Evolutionary conservation across 768 basidiomycete species (phyloP), one percentile per base, ranked within the genome.

Genomic region (Russula virescens): DNA sequence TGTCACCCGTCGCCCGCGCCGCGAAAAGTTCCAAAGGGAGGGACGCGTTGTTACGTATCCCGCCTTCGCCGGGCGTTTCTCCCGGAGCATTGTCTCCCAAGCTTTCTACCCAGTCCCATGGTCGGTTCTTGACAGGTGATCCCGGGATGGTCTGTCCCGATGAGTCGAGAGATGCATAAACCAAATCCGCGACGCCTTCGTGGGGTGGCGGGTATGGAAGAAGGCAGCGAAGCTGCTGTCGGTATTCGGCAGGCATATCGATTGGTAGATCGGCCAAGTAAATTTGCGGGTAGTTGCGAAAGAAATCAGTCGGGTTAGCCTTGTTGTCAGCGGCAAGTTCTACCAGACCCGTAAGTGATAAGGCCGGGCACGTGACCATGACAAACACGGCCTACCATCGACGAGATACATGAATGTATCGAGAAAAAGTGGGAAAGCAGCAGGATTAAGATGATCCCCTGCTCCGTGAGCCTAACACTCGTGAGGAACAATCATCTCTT

Each of bases 71-170:
- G 70, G 76, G 18, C 69, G 77, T 70, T 28, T 81, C 80, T 4
- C 76, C 66, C 13, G 75, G 68, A 9, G 77, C 62, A 3, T 79
- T 76, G 55, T 88, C 86, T 10, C 89, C 89, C 4, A 91, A 69
- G 69, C 87, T 83, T 72, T 93, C 90, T 8, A 86, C 83, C 89
- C 90, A 92, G 71, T 93, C 90, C 90, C 90, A 93, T 4, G 91
- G 88, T 35, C 84, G 81, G 72, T 91, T 89, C 60, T 82, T 76
- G 19, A 91, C 86, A 2, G 81, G 78, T 5, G 74, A 69, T 21
- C 81, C 79, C 62, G 77, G 75, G 3, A 83, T 69, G 6, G 83
- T 62, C 19, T 79, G 76, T 0, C 87, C 87, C 14, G 74, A 74
- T 19, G 72, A 49, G 65, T 90, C 87, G 28, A 79, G 79, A 62